Evolutionary conservation across 2,329 filamentous ascomycete species (phyloP), one percentile per base, ranked within the genome.

Genomic region (Neonectria neomacrospora): DNA sequence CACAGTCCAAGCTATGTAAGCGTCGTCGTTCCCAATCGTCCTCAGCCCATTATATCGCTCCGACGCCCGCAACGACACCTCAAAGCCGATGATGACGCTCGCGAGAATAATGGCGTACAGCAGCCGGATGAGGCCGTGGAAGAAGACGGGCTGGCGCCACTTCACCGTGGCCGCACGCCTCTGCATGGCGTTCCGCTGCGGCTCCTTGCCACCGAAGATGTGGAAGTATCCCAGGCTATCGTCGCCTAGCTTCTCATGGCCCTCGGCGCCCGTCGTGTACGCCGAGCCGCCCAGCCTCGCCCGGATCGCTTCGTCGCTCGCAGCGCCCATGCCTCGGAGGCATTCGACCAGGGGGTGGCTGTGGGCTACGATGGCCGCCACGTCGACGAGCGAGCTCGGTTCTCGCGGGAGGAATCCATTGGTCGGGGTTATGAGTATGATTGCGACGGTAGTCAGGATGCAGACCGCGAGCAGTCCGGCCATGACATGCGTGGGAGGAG

Each of bases 1-100:
- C 0, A 72, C 73, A 3, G 77, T 80, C 78, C 79, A 80, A 2
- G 77, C 56, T 22, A 80, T 62, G 52, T 80, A 77, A 3, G 69
- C 56, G 20, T 73, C 70, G 26, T 74, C 70, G 5, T 74, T 67
- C 1, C 56, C 63, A 20, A 78, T 72, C 2, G 74, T 74, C 0
- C 66, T 70, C 3, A 81, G 61, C 0, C 79, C 79, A 16, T 73
- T 60, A 7, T 72, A 67, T 2, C 64, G 57, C 2, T 71, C 56
- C 1, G 79, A 80, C 0, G 68, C 47, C 3, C 76, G 72, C 3
- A 80, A 58, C 1, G 76, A 72, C 2, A 78, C 63, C 48, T 81
- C 79, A 3, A 81, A 71, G 0, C 68, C 73, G 16, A 77, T 71
- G 10, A 80, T 76, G 2, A 80, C 63, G 11, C 65, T 73, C 1